Percentiles rank a stretch among this genome's conserved stretches.
Evolutionary conservation across 768 basidiomycete species (phyloP).

Genomic region (Melanogaster broomeanus): DNA sequence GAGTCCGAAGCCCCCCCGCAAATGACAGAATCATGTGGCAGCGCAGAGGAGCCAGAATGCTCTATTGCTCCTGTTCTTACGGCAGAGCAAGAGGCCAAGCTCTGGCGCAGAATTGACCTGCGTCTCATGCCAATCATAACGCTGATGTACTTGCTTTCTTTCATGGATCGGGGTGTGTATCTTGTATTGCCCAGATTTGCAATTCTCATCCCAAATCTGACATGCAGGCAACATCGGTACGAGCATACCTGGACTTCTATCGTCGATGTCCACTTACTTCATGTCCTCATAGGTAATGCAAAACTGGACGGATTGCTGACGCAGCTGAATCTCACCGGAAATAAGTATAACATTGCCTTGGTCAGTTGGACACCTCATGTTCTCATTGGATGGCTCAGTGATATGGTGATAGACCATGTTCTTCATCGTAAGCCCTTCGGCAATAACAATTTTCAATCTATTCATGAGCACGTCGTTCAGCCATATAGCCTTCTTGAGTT

Average conservation of each 20-base stretch:
- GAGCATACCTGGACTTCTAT: not conserved
- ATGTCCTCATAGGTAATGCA: slow-evolving; percentile 52
- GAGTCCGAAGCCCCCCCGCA: not conserved
- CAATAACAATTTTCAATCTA: not conserved
- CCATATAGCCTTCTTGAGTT: slow-evolving; percentile 53
- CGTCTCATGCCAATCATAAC: slow-evolving; percentile 29
- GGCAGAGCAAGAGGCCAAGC: slow-evolving; percentile 46
- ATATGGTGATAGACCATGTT: slow-evolving; percentile 55
- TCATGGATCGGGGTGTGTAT: slow-evolving; percentile 59
- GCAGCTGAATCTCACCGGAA: slow-evolving; percentile 56
- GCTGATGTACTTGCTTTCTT: slow-evolving; percentile 61
- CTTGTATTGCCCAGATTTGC: not conserved
- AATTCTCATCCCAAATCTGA: not conserved
- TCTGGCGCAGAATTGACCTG: slow-evolving; percentile 59
- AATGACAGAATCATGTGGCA: not conserved
- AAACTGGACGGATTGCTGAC: slow-evolving; percentile 61
- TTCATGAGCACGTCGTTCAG: slow-evolving; percentile 1
- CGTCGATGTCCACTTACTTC: not conserved
- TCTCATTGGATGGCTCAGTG: not conserved
- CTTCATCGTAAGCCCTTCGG: slow-evolving; percentile 57
- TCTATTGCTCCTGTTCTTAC: slow-evolving; percentile 23
- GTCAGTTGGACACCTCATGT: slow-evolving; percentile 33
- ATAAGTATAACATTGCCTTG: slow-evolving; percentile 67
- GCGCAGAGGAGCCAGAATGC: not conserved
- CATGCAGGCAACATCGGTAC: slow-evolving; percentile 57